Percentiles rank a stretch among this genome's conserved stretches.
Evolutionary conservation across 805 yeast species (phyloP).

Genomic region (Starmerella apis): DNA sequence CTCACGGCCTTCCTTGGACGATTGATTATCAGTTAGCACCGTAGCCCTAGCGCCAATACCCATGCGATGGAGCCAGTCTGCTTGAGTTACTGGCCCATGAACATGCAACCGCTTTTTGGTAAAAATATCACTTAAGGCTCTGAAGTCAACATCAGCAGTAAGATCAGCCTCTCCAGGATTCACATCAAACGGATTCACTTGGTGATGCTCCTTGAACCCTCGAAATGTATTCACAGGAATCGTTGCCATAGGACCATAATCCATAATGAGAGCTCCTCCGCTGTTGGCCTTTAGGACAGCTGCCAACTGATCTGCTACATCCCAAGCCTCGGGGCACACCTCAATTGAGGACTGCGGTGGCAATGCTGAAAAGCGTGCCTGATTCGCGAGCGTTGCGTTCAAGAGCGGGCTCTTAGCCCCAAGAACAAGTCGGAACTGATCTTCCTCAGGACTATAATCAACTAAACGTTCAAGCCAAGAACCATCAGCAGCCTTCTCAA

Average conservation of each 20-base stretch:
- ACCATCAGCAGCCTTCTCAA: slow-evolving; percentile 40
- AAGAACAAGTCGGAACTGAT: slow-evolving; percentile 17
- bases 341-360: slow-evolving; percentile 54
- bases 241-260: slow-evolving; percentile 56
- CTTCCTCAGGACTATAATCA: slow-evolving; percentile 35
- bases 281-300: slow-evolving; percentile 33
- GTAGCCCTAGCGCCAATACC: slow-evolving; percentile 62
- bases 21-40: slow-evolving; percentile 37
- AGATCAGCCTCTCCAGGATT: slow-evolving; percentile 72
- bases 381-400: slow-evolving; percentile 18
- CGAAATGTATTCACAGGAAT: slow-evolving; percentile 65
- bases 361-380: slow-evolving; percentile 41
- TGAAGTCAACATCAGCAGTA: slow-evolving; percentile 76
- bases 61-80: slow-evolving; percentile 64
- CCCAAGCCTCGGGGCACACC: slow-evolving; percentile 62
- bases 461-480: slow-evolving; percentile 73
- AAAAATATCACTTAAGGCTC: slow-evolving; percentile 39
- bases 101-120: slow-evolving; percentile 29
- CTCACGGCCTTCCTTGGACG: slow-evolving; percentile 39
- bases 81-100: slow-evolving; percentile 61
- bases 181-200: slow-evolving; percentile 61
- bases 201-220: slow-evolving; percentile 60
- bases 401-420: slow-evolving; percentile 11
- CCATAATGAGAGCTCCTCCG: slow-evolving; percentile 66
- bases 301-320: slow-evolving; percentile 45